These are phyloP conservation scores for Sarocladiaceae sp. DNA, from an alignment of 2,329 filamentous ascomycete genomes.

Conservation along the genomic window DNA sequence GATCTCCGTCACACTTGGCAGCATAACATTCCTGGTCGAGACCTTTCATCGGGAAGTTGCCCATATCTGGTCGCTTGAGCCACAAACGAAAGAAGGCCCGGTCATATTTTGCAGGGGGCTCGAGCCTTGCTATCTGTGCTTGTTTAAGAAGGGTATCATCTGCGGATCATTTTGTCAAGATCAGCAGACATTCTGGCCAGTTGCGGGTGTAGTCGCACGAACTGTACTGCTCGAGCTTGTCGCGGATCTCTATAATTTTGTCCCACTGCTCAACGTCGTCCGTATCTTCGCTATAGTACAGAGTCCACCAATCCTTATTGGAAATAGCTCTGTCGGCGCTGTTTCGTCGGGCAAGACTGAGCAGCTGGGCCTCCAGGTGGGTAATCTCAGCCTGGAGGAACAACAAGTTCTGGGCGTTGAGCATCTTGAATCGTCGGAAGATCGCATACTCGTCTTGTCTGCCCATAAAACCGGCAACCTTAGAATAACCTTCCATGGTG, in stretches of 20 bases:
- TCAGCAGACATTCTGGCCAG: neutral
- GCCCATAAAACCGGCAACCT: neutral
- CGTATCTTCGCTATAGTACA: neutral
- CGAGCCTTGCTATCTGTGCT: neutral
- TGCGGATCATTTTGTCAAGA: neutral
- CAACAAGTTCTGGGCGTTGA: neutral
- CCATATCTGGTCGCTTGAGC: neutral
- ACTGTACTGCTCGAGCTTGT: neutral
- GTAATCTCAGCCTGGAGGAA: neutral
- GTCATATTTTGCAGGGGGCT: neutral
- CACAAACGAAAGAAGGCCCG: neutral
- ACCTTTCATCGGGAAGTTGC: neutral
- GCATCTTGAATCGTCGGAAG: neutral
- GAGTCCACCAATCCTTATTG: neutral
- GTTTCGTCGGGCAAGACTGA: neutral
- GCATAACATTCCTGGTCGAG: neutral
- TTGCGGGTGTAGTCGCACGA: neutral
- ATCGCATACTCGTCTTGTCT: neutral
- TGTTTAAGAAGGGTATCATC: neutral
- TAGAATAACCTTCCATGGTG: neutral
- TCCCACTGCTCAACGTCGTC: neutral
- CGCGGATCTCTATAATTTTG: neutral
- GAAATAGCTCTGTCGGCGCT: neutral
- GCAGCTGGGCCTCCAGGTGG: neutral
- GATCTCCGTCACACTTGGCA: neutral